Conservation (phyloP, 129 eudicot genomes). For the Flaveria sonorensis region DNA sequence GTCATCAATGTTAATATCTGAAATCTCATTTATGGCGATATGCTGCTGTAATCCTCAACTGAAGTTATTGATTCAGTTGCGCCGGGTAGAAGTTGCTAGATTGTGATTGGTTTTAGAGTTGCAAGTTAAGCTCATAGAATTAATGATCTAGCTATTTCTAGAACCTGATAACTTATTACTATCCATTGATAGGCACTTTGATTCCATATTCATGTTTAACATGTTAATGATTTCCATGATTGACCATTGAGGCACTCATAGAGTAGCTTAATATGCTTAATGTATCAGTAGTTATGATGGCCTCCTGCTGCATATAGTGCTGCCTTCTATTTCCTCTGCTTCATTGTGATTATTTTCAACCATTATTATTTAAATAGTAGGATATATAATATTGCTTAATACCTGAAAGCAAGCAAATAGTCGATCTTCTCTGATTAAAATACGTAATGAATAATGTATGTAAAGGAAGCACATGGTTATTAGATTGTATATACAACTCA, state of each 20-base stretch:
- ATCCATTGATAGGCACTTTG: slow-evolving; percentile 7
- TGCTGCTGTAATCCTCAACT: neutral
- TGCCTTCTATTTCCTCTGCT: slow-evolving; percentile 13
- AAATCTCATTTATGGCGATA: neutral
- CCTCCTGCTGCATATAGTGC: slow-evolving; percentile 9
- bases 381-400: slow-evolving; percentile 1
- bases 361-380: neutral
- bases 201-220: neutral
- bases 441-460: neutral
- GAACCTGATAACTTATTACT: neutral
- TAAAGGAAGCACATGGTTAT: slow-evolving; percentile 1
- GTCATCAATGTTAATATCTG: neutral
- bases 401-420: neutral
- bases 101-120: neutral
- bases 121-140: neutral
- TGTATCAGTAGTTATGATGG: neutral
- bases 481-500: slow-evolving; percentile 16
- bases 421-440: neutral
- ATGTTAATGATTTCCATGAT: neutral
- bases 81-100: slow-evolving; percentile 9
- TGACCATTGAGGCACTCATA: slow-evolving; percentile 1
- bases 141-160: neutral
- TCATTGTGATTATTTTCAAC: neutral
- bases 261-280: slow-evolving; percentile 5
- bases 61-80: neutral